phyloP scores from a whole-genome alignment of 78 protist genomes.

The Guillardia theta region DNA sequence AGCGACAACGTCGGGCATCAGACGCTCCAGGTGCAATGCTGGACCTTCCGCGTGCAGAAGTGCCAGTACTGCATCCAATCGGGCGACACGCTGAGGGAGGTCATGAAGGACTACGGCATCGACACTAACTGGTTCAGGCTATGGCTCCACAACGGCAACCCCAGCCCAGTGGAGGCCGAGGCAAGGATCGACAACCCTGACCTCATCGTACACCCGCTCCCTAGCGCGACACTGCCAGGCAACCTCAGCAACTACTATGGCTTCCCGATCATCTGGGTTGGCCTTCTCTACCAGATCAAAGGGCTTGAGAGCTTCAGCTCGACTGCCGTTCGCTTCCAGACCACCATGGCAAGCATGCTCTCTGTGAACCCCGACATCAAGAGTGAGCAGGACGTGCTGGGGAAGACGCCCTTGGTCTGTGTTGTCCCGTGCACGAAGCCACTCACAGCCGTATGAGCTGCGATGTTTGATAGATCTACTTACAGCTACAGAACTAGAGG shows the following conservation, averaged over 20 bases:
- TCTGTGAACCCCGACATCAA: neutral
- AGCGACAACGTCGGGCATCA: neutral
- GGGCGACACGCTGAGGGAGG: neutral
- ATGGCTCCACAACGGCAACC: slow-evolving; percentile 2
- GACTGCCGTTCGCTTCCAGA: neutral
- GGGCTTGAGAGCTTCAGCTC: neutral
- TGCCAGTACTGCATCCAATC: neutral
- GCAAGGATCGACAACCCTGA: neutral
- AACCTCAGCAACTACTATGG: neutral
- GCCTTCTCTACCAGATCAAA: neutral
- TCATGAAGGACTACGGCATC: slow-evolving; percentile 20
- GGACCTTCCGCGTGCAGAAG: neutral
- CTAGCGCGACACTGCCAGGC: neutral
- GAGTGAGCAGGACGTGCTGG: neutral
- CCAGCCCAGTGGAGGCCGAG: neutral
- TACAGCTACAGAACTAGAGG: too few species aligned
- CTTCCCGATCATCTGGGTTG: neutral
- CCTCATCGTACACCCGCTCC: neutral
- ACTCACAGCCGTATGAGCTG: too few species aligned
- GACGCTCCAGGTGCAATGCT: neutral
- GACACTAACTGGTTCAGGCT: slow-evolving; percentile 8
- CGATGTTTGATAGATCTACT: too few species aligned
- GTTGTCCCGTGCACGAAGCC: slow-evolving; percentile 1
- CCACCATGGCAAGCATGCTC: neutral
- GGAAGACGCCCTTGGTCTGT: neutral